Percentiles rank a stretch among this genome's conserved stretches.
phyloP scores from a whole-genome alignment of 2,329 filamentous ascomycete genomes.

The Alternaria panax region DNA sequence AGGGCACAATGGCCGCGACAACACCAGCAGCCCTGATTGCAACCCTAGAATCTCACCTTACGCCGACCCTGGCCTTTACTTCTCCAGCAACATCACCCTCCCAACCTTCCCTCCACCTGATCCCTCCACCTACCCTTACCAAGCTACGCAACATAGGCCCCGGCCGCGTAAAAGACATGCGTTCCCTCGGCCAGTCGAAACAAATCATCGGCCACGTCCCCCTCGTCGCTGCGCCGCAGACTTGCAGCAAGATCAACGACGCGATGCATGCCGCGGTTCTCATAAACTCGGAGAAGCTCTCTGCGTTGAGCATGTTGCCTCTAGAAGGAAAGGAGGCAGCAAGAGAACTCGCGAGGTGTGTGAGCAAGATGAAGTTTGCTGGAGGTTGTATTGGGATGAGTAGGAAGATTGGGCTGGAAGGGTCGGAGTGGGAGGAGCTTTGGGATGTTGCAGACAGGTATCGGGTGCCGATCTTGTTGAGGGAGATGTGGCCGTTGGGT shows the following conservation, averaged over 20 bases:
- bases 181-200: conserved; percentile 23
- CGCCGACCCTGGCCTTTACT: conserved; percentile 18
- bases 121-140: conserved; percentile 23
- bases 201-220: conserved; percentile 42
- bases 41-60: conserved; percentile 38
- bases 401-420: conserved; percentile 54
- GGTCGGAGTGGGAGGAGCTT: conserved; percentile 53
- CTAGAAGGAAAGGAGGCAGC: conserved; percentile 45
- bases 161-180: conserved; percentile 36
- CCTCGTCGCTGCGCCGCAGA: conserved; percentile 19
- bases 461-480: conserved; percentile 48
- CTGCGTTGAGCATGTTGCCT: conserved; percentile 55
- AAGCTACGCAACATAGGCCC: conserved; percentile 35
- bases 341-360: conserved; percentile 50
- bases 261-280: conserved; percentile 27
- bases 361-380: conserved; percentile 56
- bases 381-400: conserved; percentile 58
- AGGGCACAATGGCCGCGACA: conserved; percentile 1
- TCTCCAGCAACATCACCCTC: conserved; percentile 8
- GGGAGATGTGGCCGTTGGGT: conserved; percentile 27
- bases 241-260: conserved; percentile 36
- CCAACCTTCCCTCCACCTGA: conserved; percentile 26
- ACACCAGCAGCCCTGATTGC: conserved; percentile 28
- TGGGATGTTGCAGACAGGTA: conserved; percentile 52
- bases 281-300: conserved; percentile 48